These are phyloP conservation scores for Mycena alexandri DNA, from an alignment of 768 basidiomycete species.

Conservation along the genomic window DNA sequence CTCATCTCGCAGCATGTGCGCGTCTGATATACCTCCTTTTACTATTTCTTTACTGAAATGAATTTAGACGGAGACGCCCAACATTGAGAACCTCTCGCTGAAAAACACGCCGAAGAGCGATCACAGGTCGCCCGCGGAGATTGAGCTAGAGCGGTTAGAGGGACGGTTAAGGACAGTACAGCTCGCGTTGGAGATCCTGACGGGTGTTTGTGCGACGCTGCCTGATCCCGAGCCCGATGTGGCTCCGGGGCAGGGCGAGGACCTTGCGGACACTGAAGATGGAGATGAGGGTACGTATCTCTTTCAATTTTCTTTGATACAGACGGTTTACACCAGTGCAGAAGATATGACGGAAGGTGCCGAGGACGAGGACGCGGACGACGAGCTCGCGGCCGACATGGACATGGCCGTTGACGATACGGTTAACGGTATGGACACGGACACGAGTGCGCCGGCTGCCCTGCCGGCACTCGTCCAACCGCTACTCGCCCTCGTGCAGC, in stretches of 20 bases:
- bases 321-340: background rate
- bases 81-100: conserved; percentile 68
- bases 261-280: conserved; percentile 47
- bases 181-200: conserved; percentile 89
- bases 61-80: conserved; percentile 53
- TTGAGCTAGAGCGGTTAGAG: conserved; percentile 82
- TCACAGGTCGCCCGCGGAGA: conserved; percentile 76
- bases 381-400: conserved; percentile 45
- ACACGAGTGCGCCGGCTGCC: conserved; percentile 48
- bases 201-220: conserved; percentile 87
- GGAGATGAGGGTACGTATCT: conserved; percentile 39
- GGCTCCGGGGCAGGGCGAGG: conserved; percentile 48
- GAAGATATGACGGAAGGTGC: conserved; percentile 37
- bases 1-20: conserved; percentile 67
- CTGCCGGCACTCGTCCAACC: conserved; percentile 77
- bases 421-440: conserved; percentile 49
- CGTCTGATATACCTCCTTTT: background rate
- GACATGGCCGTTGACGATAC: conserved; percentile 57
- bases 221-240: conserved; percentile 75
- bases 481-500: conserved; percentile 75
- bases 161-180: conserved; percentile 78
- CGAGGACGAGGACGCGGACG: conserved; percentile 48
- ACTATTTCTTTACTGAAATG: background rate
- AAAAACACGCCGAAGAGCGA: conserved; percentile 82
- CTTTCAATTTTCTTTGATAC: background rate